These are phyloP conservation scores for Lotmaria passim DNA, from an alignment of 208 protist species.

Conservation along the genomic window DNA sequence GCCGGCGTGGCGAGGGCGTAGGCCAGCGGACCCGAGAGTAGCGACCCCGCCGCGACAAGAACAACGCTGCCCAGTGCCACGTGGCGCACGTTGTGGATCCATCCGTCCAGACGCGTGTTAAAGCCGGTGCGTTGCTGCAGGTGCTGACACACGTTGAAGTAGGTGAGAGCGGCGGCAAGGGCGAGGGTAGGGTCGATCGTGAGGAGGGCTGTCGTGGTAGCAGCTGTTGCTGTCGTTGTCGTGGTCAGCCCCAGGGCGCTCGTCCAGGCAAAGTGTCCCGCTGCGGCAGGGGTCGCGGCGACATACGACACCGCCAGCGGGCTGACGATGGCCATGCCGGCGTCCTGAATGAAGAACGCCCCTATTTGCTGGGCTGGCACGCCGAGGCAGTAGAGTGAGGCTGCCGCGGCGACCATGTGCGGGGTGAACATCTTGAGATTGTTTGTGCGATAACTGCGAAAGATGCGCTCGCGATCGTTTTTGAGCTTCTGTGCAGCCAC, in stretches of 20 bases:
- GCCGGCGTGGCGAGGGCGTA: slow-evolving; percentile 19
- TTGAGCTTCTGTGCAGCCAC: slow-evolving; percentile 83
- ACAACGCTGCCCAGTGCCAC: slow-evolving; percentile 27
- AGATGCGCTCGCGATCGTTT: slow-evolving; percentile 84
- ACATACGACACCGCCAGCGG: slow-evolving; percentile 34
- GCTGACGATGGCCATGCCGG: slow-evolving; percentile 38
- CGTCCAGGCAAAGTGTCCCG: slow-evolving; percentile 11
- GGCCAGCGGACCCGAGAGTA: slow-evolving; percentile 21
- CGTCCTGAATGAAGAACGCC: slow-evolving; percentile 44
- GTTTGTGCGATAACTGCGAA: slow-evolving; percentile 69
- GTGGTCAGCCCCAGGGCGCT: slow-evolving; percentile 1
- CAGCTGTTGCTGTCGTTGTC: slow-evolving; percentile 4
- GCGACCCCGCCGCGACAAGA: slow-evolving; percentile 25
- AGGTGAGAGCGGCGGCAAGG: slow-evolving; percentile 60
- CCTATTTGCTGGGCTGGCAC: slow-evolving; percentile 66
- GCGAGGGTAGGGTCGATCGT: slow-evolving; percentile 67
- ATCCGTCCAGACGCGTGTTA: slow-evolving; percentile 64
- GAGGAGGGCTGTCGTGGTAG: slow-evolving; percentile 19
- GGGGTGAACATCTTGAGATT: slow-evolving; percentile 77
- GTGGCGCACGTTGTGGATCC: slow-evolving; percentile 38
- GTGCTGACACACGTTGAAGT: slow-evolving; percentile 55
- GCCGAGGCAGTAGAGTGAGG: slow-evolving; percentile 60
- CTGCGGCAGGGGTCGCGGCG: background rate
- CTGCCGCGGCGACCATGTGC: slow-evolving; percentile 31
- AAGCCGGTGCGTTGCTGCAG: slow-evolving; percentile 70